Percentiles rank a stretch among this genome's conserved stretches.
Conservation (phyloP, 805 yeast genomes). For the Candida gorgasii region DNA sequence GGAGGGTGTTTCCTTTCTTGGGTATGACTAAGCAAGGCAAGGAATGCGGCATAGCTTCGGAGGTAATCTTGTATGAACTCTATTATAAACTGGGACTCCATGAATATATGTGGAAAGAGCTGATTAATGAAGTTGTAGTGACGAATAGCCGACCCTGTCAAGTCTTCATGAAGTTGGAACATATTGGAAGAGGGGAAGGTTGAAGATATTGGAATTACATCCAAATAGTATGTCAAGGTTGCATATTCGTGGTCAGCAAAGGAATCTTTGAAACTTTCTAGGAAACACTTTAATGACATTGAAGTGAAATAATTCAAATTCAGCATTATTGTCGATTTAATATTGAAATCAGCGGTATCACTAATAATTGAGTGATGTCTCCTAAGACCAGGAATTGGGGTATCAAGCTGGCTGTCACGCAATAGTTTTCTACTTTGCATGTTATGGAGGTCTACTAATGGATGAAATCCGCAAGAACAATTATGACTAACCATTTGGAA, state of each 20-base stretch:
- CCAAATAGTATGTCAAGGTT: neutral
- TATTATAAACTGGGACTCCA: neutral
- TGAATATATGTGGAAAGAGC: neutral
- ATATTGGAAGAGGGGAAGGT: neutral
- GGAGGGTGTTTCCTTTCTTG: neutral
- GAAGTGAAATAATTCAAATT: neutral
- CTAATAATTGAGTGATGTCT: neutral
- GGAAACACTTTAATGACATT: slow-evolving; percentile 5
- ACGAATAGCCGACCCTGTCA: neutral
- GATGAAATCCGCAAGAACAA: neutral
- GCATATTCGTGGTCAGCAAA: neutral
- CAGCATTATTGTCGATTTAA: neutral
- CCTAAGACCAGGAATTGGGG: neutral
- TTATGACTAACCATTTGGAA: slow-evolving; percentile 2
- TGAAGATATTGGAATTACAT: neutral
- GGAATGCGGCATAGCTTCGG: neutral
- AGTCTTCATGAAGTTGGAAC: slow-evolving; percentile 30
- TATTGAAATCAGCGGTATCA: neutral
- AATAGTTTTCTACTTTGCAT: slow-evolving; percentile 19
- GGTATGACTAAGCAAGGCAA: neutral
- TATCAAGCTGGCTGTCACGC: neutral
- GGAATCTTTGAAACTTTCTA: slow-evolving; percentile 9
- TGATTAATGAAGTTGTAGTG: neutral
- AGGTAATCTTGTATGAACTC: neutral
- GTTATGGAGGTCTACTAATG: slow-evolving; percentile 19